Conservation (phyloP, 1,139 yeast genomes). For the Entelexis sorbosivorans region DNA sequence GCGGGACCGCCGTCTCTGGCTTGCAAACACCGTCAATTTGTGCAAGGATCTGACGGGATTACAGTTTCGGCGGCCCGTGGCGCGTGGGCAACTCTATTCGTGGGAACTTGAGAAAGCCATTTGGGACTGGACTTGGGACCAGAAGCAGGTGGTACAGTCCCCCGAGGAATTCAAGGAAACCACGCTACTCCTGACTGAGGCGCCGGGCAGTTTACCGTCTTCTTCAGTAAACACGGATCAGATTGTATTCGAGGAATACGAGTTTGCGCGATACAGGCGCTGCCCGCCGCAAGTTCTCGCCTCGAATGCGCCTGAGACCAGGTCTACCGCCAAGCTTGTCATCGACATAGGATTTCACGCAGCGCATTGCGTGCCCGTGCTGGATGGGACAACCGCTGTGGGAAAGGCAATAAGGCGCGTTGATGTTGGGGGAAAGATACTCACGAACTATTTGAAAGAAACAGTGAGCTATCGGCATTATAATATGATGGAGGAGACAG, state of each 20-base stretch:
- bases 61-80: slow-evolving; percentile 68
- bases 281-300: slow-evolving; percentile 57
- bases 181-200: slow-evolving; percentile 55
- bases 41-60: slow-evolving; percentile 70
- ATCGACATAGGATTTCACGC: slow-evolving; percentile 82
- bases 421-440: slow-evolving; percentile 73
- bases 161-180: slow-evolving; percentile 28
- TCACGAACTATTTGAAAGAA: slow-evolving; percentile 75
- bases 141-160: slow-evolving; percentile 10
- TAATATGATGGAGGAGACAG: slow-evolving; percentile 85
- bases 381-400: slow-evolving; percentile 57
- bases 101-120: slow-evolving; percentile 91
- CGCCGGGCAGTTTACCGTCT: slow-evolving; percentile 74
- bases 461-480: slow-evolving; percentile 83
- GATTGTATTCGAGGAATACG: slow-evolving; percentile 88
- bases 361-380: slow-evolving; percentile 78
- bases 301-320: slow-evolving; percentile 6
- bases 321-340: slow-evolving; percentile 36
- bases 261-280: slow-evolving; percentile 55
- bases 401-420: slow-evolving; percentile 68
- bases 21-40: slow-evolving; percentile 58
- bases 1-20: slow-evolving; percentile 59
- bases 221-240: slow-evolving; percentile 81
- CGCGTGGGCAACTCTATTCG: slow-evolving; percentile 70
- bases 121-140: slow-evolving; percentile 69